Evolutionary conservation across 176 grass and related monocot genomes (phyloP).

Genomic region (Aechmea fasciata): DNA sequence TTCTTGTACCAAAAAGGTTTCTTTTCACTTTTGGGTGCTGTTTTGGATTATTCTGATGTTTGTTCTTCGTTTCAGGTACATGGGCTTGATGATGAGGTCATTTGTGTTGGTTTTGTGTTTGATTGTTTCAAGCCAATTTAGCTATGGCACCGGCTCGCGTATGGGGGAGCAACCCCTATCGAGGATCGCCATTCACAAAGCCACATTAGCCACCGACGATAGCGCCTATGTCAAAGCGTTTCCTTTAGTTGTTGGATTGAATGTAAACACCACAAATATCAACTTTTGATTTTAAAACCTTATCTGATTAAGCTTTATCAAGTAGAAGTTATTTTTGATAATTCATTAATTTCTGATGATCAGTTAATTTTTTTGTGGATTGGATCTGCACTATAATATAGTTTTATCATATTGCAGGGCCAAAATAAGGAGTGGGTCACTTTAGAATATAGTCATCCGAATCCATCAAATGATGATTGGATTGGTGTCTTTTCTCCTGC

Average conservation of each 20-base stretch:
- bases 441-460: constrained; percentile 43
- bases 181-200: constrained; percentile 60
- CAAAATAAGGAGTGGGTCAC: constrained; percentile 73
- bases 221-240: constrained; percentile 45
- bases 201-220: constrained; percentile 32
- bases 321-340: neutral
- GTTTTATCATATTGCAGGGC: constrained; percentile 30
- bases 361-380: neutral
- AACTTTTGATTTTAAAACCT: neutral
- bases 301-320: no score
- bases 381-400: no score
- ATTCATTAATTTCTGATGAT: constrained; percentile 13
- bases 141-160: neutral
- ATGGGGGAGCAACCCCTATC: constrained; percentile 62
- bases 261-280: constrained; percentile 27
- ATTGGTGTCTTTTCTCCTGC: constrained; percentile 91
- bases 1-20: no score
- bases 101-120: neutral
- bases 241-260: constrained; percentile 50
- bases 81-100: neutral
- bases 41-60: no score
- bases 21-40: no score
- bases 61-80: neutral
- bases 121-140: neutral
- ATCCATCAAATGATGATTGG: constrained; percentile 69